Evolutionary conservation across 371 early-diverging fungal genomes (phyloP).

Genomic region (Chytridium lagenaria): DNA sequence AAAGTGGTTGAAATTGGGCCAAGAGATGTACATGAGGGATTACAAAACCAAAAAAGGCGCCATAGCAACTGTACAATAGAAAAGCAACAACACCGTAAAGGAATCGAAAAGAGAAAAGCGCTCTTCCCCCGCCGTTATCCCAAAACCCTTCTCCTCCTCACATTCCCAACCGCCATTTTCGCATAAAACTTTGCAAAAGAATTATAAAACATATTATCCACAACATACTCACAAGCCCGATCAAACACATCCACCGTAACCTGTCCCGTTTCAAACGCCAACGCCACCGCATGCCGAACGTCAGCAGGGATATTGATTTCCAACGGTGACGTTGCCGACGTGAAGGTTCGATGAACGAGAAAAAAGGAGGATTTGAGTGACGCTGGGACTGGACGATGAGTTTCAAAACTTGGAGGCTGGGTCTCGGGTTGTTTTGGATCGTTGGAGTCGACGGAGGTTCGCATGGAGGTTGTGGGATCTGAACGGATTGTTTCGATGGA

Average conservation of each 20-base stretch:
- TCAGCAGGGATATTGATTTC: conserved; percentile 18
- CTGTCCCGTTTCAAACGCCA: neutral
- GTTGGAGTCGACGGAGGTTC: neutral
- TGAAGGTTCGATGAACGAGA: conserved; percentile 4
- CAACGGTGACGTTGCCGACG: neutral
- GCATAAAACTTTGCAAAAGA: conserved; percentile 5
- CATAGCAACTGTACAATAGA: no score
- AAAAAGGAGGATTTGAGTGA: neutral
- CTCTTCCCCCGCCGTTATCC: no score
- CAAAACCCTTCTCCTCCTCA: neutral
- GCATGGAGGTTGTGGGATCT: no score
- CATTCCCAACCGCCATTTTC: neutral
- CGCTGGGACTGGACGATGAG: conserved; percentile 3
- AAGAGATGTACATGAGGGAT: no score
- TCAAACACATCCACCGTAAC: conserved; percentile 20
- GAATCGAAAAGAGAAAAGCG: no score
- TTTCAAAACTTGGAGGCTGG: neutral
- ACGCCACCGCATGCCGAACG: neutral
- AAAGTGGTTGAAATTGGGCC: no score
- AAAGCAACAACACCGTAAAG: no score
- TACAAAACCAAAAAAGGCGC: no score
- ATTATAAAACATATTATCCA: conserved; percentile 18
- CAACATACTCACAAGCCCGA: neutral
- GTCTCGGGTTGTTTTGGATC: neutral
- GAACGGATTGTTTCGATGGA: neutral